Percentiles rank a stretch among this genome's conserved stretches.
These are phyloP conservation scores for Phaeosphaeriaceae sp. DNA, from an alignment of 2,329 filamentous ascomycete species.

Conservation along the genomic window DNA sequence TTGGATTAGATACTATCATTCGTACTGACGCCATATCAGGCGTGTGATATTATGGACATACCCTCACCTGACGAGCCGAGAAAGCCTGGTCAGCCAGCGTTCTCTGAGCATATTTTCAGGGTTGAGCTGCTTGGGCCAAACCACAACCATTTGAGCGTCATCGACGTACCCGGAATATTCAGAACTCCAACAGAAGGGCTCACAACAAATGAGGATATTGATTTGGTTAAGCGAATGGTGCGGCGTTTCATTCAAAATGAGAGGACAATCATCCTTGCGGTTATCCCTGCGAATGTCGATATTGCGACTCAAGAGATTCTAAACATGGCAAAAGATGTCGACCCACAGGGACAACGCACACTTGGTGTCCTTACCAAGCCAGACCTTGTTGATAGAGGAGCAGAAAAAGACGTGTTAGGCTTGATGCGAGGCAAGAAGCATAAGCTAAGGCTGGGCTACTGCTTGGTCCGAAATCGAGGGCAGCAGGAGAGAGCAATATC, in stretches of 20 bases:
- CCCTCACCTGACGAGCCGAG: no score
- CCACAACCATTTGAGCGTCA: slow-evolving; percentile 50
- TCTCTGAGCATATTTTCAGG: no score
- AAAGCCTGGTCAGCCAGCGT: no score
- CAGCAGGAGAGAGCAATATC: slow-evolving; percentile 18
- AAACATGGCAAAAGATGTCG: slow-evolving; percentile 45
- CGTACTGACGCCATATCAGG: no score
- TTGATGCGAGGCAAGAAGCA: background rate
- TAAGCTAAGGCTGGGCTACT: slow-evolving; percentile 16
- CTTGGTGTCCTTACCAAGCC: slow-evolving; percentile 46
- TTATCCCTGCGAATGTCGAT: slow-evolving; percentile 43
- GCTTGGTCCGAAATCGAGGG: slow-evolving; percentile 37
- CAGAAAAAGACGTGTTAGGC: slow-evolving; percentile 12
- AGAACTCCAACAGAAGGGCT: slow-evolving; percentile 12
- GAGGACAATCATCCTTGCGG: slow-evolving; percentile 20
- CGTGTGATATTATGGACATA: no score
- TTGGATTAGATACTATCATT: no score
- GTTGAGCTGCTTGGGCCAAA: no score
- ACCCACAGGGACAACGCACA: slow-evolving; percentile 31
- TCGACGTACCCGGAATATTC: slow-evolving; percentile 54
- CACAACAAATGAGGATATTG: slow-evolving; percentile 23
- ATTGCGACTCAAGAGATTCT: slow-evolving; percentile 57
- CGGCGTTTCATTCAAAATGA: slow-evolving; percentile 18
- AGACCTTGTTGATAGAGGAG: slow-evolving; percentile 39
- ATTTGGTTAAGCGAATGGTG: slow-evolving; percentile 17